A percentile compares a stretch with the other conserved stretches of the same genome.
Conservation (phyloP, 2,329 filamentous ascomycete species). For the Falciphora oryzae region DNA sequence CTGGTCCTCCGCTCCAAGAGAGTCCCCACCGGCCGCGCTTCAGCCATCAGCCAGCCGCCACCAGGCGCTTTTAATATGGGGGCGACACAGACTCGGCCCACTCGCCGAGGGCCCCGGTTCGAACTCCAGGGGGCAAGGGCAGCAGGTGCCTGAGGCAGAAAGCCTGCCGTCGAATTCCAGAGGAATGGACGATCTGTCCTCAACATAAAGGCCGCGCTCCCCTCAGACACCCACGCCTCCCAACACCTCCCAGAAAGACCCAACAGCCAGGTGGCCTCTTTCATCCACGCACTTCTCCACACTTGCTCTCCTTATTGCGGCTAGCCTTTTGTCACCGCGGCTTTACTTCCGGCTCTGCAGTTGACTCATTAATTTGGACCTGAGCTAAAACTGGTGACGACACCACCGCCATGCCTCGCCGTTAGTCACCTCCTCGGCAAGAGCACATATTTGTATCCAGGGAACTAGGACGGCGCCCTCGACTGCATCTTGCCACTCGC, state of each 20-base stretch:
- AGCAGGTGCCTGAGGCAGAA: neutral
- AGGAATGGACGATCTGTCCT: neutral
- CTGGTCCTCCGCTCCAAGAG: neutral
- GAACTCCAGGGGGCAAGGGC: neutral
- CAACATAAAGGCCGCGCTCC: neutral
- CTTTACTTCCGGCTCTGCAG: neutral
- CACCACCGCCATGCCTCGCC: neutral
- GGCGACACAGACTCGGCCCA: neutral
- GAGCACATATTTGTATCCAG: constrained; percentile 3
- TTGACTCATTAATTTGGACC: constrained; percentile 8
- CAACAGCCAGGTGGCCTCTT: neutral
- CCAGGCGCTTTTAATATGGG: neutral
- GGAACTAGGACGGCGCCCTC: constrained; percentile 9
- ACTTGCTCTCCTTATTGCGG: neutral
- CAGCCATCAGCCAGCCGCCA: neutral
- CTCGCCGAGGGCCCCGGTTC: neutral
- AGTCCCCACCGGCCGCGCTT: neutral
- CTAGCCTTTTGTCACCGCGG: neutral
- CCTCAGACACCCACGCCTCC: neutral
- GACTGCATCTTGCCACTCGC: constrained; percentile 17
- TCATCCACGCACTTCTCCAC: neutral
- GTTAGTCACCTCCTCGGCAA: neutral
- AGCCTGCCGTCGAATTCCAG: neutral
- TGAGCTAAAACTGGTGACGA: neutral
- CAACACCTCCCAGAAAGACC: neutral